Conservation (phyloP, 352 stramenopile species). For the Globisporangium cederbergense region DNA sequence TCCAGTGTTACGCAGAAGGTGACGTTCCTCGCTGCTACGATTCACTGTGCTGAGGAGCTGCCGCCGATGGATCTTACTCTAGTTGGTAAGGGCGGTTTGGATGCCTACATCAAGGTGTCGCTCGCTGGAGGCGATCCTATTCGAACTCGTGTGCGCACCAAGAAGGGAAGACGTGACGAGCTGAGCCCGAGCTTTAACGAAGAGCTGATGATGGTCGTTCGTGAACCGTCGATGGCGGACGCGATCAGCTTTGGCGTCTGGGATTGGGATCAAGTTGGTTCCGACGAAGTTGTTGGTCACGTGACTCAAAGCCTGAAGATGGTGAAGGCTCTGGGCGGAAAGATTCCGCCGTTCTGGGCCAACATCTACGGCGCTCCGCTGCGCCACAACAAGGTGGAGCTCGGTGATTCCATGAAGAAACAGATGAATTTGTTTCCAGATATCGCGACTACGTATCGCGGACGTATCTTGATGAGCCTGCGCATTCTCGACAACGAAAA, state of each 20-base stretch:
- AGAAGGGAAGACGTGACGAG: slow-evolving; percentile 68
- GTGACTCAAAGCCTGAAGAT: slow-evolving; percentile 72
- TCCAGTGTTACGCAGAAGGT: slow-evolving; percentile 67
- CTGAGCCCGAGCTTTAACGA: slow-evolving; percentile 75
- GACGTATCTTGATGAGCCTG: slow-evolving; percentile 74
- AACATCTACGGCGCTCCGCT: slow-evolving; percentile 80
- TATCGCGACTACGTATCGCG: slow-evolving; percentile 79
- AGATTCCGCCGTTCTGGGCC: slow-evolving; percentile 60
- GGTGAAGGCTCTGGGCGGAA: slow-evolving; percentile 57
- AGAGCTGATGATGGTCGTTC: slow-evolving; percentile 74
- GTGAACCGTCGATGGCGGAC: slow-evolving; percentile 75
- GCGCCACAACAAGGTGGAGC: slow-evolving; percentile 46
- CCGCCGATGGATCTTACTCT: slow-evolving; percentile 70
- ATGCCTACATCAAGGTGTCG: slow-evolving; percentile 66
- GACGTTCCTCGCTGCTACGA: slow-evolving; percentile 63
- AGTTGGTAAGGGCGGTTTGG: slow-evolving; percentile 56
- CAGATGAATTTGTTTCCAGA: slow-evolving; percentile 87
- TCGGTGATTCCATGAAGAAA: slow-evolving; percentile 63
- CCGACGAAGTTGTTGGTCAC: slow-evolving; percentile 69
- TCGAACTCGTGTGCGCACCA: slow-evolving; percentile 70
- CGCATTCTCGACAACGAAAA: slow-evolving; percentile 67
- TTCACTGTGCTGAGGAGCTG: slow-evolving; percentile 72
- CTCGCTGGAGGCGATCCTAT: slow-evolving; percentile 57
- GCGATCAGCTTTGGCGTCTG: slow-evolving; percentile 67
- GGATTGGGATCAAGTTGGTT: slow-evolving; percentile 78